Evolutionary conservation across 306 rosid genomes (phyloP).

Genomic region (Sechiopsis laciniata): DNA sequence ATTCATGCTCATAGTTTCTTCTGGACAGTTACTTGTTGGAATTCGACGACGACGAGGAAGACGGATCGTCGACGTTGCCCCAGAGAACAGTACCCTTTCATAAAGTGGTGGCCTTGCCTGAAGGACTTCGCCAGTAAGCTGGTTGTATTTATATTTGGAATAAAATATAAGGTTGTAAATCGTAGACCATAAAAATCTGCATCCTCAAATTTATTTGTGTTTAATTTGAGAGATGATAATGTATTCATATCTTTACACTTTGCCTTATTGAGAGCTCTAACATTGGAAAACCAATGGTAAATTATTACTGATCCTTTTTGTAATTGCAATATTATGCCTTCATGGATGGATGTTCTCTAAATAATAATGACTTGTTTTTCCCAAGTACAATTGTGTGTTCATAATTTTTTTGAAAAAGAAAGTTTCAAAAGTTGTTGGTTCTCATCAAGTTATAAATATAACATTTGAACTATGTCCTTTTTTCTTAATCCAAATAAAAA

Average conservation of each 20-base stretch:
- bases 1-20: constrained; percentile 20
- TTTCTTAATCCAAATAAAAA: too few species aligned
- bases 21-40: constrained; percentile 79
- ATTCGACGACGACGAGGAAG: constrained; percentile 98
- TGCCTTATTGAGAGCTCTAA: background rate
- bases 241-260: constrained; percentile 2
- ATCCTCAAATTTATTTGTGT: background rate
- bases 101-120: constrained; percentile 85
- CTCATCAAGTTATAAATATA: too few species aligned
- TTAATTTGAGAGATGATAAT: constrained; percentile 15
- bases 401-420: too few species aligned
- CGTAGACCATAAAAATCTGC: background rate
- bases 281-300: background rate
- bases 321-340: background rate
- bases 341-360: too few species aligned
- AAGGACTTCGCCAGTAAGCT: constrained; percentile 83
- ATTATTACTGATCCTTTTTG: background rate
- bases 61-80: constrained; percentile 67
- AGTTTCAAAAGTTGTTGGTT: too few species aligned
- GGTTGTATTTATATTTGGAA: constrained; percentile 28
- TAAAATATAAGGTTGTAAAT: constrained; percentile 27
- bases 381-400: too few species aligned
- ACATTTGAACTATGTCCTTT: too few species aligned
- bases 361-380: too few species aligned
- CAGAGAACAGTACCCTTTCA: constrained; percentile 87